phyloP scores from a whole-genome alignment of 768 basidiomycete genomes.

The Fibroporia radiculosa region DNA sequence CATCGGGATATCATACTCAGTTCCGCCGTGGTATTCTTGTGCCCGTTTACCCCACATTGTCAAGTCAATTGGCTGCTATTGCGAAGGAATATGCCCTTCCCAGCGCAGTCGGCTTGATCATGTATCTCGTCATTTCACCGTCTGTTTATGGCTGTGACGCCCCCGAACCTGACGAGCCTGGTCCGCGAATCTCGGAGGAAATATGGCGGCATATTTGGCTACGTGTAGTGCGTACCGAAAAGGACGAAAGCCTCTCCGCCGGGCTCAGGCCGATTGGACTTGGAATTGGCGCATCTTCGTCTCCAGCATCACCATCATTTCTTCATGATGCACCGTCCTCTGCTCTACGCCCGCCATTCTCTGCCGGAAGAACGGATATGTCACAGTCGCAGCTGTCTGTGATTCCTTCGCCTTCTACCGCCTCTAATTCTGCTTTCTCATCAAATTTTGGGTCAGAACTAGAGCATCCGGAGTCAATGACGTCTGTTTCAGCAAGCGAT shows the following conservation, averaged over 20 bases:
- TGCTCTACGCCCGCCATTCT: constrained; percentile 39
- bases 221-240: constrained; percentile 57
- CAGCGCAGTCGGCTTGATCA: constrained; percentile 70
- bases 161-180: constrained; percentile 40
- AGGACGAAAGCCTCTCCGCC: constrained; percentile 31
- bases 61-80: constrained; percentile 78
- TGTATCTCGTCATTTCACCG: constrained; percentile 61
- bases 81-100: constrained; percentile 92
- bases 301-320: constrained; percentile 19
- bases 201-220: constrained; percentile 87
- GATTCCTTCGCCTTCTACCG: constrained; percentile 37
- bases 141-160: constrained; percentile 23
- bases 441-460: constrained; percentile 38
- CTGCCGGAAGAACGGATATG: constrained; percentile 31
- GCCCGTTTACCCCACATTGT: constrained; percentile 75
- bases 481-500: constrained; percentile 21
- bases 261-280: constrained; percentile 32
- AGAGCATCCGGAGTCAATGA: constrained; percentile 47
- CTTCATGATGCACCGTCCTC: constrained; percentile 24
- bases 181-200: constrained; percentile 79
- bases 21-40: constrained; percentile 83
- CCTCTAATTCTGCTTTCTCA: constrained; percentile 26
- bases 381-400: constrained; percentile 32
- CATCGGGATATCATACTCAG: constrained; percentile 72
- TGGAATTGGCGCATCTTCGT: constrained; percentile 29